Evolutionary conservation across 2,329 filamentous ascomycete genomes (phyloP), one percentile per base, ranked within the genome.

Genomic region (Fusarium verticillioides): DNA sequence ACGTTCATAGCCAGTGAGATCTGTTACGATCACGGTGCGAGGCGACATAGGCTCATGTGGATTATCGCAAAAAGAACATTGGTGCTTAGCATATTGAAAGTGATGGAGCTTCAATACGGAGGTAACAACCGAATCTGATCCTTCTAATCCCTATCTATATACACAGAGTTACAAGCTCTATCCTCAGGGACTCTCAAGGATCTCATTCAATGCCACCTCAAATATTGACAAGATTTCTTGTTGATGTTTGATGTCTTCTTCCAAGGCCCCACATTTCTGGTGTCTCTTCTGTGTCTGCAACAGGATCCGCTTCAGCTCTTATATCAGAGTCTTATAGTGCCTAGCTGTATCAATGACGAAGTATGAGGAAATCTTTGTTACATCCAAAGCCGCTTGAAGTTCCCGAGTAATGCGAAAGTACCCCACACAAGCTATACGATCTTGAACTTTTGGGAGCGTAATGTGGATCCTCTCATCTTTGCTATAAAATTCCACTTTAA

Each of bases 131-230:
- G 15, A 7, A 18, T 18, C 18, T 4, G 6, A 26, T 5, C 7
- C 21, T 12, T 12, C 7, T 18, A 5, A 23, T 18, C 10, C 13
- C 23, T 12, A 8, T 26, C n/a, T 7, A 9, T 4, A 9, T 26
- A 23, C 23, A 10, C 7, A 9, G 23, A 26, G 10, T 26, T 12
- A 4, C 1, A 12, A 26, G 4, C 2, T 2, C 19, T 12, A 23
- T 44, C 16, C 10, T 7, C 9, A 16, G 1, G 16, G 6, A 26
- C 16, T 19, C 6, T 19, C 16, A 12, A 44, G 11, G 1, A 18
- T 7, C 23, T 5, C 3, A 5, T 5, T 12, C 7, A 44, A 19
- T 12, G 0, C 16, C 5, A 5, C 4, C 42, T 44, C 23, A 11
- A 44, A 13, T 18, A 18, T 18, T 2, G 42, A 44, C 9, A 44